These are phyloP conservation scores for Blastocystis sp. DNA, from an alignment of 352 stramenopile species.

Conservation along the genomic window DNA sequence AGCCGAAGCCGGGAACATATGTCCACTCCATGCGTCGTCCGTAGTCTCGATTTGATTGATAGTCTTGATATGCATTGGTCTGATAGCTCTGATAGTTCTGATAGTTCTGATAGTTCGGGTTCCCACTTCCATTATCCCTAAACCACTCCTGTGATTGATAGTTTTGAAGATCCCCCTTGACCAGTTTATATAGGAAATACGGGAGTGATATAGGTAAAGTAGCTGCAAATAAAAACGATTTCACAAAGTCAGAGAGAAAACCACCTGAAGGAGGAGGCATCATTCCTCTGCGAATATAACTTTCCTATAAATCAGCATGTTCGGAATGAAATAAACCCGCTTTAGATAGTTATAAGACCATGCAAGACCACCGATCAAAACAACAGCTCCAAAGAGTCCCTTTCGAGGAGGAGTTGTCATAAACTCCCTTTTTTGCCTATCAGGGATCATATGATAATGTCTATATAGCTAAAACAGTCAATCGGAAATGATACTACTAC, in stretches of 20 bases:
- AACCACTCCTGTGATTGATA: neutral
- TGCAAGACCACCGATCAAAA: slow-evolving; percentile 9
- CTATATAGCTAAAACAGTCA: neutral
- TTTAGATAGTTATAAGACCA: slow-evolving; percentile 54
- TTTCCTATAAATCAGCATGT: neutral
- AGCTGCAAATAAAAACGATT: slow-evolving; percentile 15
- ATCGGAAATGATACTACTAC: neutral
- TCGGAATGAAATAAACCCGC: neutral
- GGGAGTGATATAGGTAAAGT: slow-evolving; percentile 38
- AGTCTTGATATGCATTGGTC: neutral
- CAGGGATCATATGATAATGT: neutral
- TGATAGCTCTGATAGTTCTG: neutral
- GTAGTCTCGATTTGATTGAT: neutral
- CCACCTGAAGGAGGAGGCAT: neutral
- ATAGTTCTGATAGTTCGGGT: neutral
- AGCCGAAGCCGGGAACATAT: slow-evolving; percentile 27
- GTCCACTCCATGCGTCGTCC: slow-evolving; percentile 30
- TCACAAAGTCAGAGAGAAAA: neutral
- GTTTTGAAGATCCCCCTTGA: neutral
- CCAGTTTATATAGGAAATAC: neutral
- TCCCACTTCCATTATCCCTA: neutral
- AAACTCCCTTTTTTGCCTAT: slow-evolving; percentile 2
- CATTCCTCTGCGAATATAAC: slow-evolving; percentile 6
- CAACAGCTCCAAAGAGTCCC: slow-evolving; percentile 16
- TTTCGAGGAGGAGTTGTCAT: slow-evolving; percentile 26